A percentile compares a stretch with the other conserved stretches of the same genome.
phyloP scores from a whole-genome alignment of 306 rosid genomes.

The Corylus heterophylla region DNA sequence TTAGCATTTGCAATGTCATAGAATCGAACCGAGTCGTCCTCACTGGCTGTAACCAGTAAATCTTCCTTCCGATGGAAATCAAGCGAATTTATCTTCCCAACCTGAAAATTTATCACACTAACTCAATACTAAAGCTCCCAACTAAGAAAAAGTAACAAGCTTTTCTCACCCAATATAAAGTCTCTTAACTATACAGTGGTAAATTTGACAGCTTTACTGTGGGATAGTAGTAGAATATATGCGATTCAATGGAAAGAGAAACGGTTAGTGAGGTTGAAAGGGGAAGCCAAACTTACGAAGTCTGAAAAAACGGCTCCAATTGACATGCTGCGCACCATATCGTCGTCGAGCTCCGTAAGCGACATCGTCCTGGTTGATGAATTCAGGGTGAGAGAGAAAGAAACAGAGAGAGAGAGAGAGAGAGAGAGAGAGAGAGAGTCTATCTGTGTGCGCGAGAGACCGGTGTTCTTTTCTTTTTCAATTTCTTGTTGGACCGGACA shows the following conservation, averaged over 20 bases:
- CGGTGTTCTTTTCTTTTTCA: no score
- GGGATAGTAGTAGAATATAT: background rate
- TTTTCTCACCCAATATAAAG: background rate
- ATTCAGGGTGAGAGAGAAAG: background rate
- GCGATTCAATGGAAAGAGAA: background rate
- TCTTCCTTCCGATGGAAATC: conserved; percentile 95
- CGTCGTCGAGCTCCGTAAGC: conserved; percentile 73
- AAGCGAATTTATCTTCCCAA: conserved; percentile 77
- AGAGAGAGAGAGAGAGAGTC: background rate
- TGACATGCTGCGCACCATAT: conserved; percentile 72
- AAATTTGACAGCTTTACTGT: background rate
- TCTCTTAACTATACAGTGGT: background rate
- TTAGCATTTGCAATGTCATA: conserved; percentile 87
- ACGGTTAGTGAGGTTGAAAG: background rate
- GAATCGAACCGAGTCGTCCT: conserved; percentile 89
- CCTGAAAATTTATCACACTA: conserved; percentile 41
- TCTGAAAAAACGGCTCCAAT: conserved; percentile 89
- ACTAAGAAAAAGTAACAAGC: no score
- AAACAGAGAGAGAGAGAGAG: background rate
- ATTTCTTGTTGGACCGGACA: no score
- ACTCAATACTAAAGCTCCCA: background rate
- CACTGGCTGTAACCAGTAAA: conserved; percentile 83
- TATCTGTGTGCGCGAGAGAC: background rate
- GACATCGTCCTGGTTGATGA: conserved; percentile 39
- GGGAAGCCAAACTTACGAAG: conserved; percentile 51